Base-by-base conservation (phyloP, 1,139 yeast species). In the Diutina ranongensis region DNA sequence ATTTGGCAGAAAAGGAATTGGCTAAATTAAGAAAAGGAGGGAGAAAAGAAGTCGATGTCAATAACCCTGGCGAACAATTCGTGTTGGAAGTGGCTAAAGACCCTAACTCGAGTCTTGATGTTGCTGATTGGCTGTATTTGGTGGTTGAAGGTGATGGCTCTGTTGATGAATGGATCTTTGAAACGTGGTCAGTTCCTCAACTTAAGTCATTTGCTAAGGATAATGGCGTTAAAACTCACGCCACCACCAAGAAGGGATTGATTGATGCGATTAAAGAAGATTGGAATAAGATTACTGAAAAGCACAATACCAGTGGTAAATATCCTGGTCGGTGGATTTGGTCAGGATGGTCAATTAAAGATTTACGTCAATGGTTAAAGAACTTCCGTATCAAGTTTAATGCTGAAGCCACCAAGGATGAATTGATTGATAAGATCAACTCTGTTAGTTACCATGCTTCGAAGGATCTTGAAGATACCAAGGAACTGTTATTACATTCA, bases 281-380 rank as follows among this genome's bases (percentile, higher is more conserved):
- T 49, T 72, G 66, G 53, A 64, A 64, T 49, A 56, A 57, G 28
- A 58, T 72, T 49, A 64, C 68, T 31, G 58, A 59, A 44, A 53
- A 57, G 28, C 53, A 60, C 46, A 58, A 64, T 1, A 63, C 63
- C 4, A 63, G 76, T 2, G 78, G 76, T 10, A 59, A 58, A 44
- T 74, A 75, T 49, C 73, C 78, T n/a, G 73, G 78, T 10, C 67
- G 64, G 45, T 68, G 76, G 68, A 60, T 74, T 44, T 77, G 72
- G 54, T 57, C 65, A 16, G 54, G 63, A 27, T 77, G 82, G 80
- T 59, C 64, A 32, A 54, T 55, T 13, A 61, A 64, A 5, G 73
- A 71, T 44, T 56, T 76, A 51, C 60, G 68, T 51, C 56, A 64
- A 18, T 73, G 84, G 76, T 57, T 76, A 47, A 60, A 64, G 25